Percentiles rank a stretch among this genome's conserved stretches.
phyloP scores from a whole-genome alignment of 495 filamentous ascomycete species.

The Lepidopterella palustris region DNA sequence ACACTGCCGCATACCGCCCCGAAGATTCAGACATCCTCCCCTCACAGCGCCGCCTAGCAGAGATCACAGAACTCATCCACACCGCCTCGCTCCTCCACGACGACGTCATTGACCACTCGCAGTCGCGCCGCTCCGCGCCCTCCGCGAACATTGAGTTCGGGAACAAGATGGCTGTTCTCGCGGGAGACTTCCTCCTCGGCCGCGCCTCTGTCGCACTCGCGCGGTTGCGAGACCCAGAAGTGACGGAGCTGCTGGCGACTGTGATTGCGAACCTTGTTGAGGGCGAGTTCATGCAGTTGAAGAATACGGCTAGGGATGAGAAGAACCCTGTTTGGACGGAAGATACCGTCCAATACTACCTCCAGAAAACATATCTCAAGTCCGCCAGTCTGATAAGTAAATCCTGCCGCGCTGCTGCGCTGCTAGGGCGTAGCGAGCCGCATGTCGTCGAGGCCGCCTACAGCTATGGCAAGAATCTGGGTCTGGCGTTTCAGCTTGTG shows the following conservation, averaged over 20 bases:
- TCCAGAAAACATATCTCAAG: conserved; percentile 99
- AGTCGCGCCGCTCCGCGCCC: conserved; percentile 69
- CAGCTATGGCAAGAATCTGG: conserved; percentile 82
- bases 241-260: conserved; percentile 87
- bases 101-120: conserved; percentile 93
- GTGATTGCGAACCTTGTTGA: conserved; percentile 97
- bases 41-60: conserved; percentile 84
- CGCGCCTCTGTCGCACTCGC: conserved; percentile 91
- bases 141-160: conserved; percentile 91
- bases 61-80: conserved; percentile 95
- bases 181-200: conserved; percentile 89
- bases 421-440: conserved; percentile 70
- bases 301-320: conserved; percentile 89
- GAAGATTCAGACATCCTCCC: conserved; percentile 73
- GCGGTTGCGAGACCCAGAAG: conserved; percentile 82
- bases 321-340: conserved; percentile 72
- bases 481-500: conserved; percentile 94
- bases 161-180: conserved; percentile 97
- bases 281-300: conserved; percentile 98
- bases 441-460: conserved; percentile 88
- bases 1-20: conserved; percentile 43
- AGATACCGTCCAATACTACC: conserved; percentile 82
- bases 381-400: conserved; percentile 93
- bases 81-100: conserved; percentile 95
- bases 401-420: conserved; percentile 80